Evolutionary conservation across 345 rosid genomes (phyloP).

Genomic region (Excoecaria agallocha): DNA sequence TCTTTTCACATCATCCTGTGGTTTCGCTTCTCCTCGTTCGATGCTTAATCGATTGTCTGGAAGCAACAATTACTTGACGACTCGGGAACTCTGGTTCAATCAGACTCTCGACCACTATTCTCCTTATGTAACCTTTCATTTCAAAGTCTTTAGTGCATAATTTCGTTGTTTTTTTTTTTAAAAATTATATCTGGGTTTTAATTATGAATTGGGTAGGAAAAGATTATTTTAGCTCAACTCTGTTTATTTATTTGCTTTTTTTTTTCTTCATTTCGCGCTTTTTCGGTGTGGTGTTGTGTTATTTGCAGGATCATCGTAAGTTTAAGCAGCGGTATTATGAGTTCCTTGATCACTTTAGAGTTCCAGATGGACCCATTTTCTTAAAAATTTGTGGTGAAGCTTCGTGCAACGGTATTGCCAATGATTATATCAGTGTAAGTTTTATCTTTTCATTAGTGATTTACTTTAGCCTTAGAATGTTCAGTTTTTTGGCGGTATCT

Average conservation of each 20-base stretch:
- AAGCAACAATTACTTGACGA: conserved; percentile 54
- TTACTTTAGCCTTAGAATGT: not conserved
- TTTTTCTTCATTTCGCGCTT: too few species aligned
- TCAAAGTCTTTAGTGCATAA: not conserved
- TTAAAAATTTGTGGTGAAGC: conserved; percentile 79
- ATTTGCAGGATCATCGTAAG: conserved; percentile 57
- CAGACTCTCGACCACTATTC: conserved; percentile 91
- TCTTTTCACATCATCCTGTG: conserved; percentile 25
- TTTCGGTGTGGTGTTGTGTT: not conserved
- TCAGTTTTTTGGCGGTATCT: not conserved
- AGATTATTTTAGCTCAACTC: too few species aligned
- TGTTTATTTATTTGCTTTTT: too few species aligned
- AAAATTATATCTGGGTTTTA: not conserved
- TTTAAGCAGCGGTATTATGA: conserved; percentile 84
- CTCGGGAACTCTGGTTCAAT: conserved; percentile 66
- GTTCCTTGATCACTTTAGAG: conserved; percentile 60
- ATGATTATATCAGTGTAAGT: conserved; percentile 70
- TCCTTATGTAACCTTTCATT: conserved; percentile 47
- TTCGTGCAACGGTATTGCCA: conserved; percentile 67
- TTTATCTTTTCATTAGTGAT: not conserved
- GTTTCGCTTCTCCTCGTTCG: conserved; percentile 39
- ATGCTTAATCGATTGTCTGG: conserved; percentile 36
- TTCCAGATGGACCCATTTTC: conserved; percentile 78
- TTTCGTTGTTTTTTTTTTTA: not conserved
- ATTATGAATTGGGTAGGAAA: not conserved